These are phyloP conservation scores for Wickerhamomyces subpelliculosus DNA, from an alignment of 805 yeast species.

Conservation along the genomic window DNA sequence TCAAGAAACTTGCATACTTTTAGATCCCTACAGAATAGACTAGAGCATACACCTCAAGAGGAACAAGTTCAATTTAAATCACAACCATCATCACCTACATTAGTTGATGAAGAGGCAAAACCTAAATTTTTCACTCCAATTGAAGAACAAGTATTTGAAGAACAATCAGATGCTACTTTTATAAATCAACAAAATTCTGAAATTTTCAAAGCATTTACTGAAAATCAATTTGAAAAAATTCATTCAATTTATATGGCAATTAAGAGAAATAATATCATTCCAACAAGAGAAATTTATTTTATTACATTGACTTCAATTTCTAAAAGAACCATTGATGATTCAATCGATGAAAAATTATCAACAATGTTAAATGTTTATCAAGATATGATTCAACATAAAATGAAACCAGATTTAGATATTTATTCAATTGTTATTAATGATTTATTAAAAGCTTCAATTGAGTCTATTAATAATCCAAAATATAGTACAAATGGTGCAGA, in stretches of 20 bases:
- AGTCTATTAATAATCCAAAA: conserved; percentile 30
- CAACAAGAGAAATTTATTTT: conserved; percentile 46
- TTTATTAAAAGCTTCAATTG: conserved; percentile 42
- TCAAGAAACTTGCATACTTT: too few relatives aligned
- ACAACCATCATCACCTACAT: neutral
- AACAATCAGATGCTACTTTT: conserved; percentile 20
- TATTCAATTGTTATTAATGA: conserved; percentile 45
- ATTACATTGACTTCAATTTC: conserved; percentile 49
- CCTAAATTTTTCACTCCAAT: neutral
- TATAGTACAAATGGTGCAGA: conserved; percentile 34
- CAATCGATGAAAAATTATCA: conserved; percentile 55
- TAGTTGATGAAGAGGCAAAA: conserved; percentile 10
- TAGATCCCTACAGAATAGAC: too few relatives aligned
- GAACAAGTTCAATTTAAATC: conserved; percentile 9
- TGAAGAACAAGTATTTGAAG: neutral
- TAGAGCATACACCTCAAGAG: too few relatives aligned
- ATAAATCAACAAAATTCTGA: conserved; percentile 23
- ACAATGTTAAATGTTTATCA: conserved; percentile 61
- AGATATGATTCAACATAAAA: conserved; percentile 45
- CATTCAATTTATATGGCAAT: conserved; percentile 33
- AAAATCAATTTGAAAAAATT: conserved; percentile 26
- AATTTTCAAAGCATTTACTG: conserved; percentile 21
- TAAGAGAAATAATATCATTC: conserved; percentile 36
- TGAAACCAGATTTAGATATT: conserved; percentile 51
- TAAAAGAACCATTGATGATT: conserved; percentile 41